phyloP scores from a whole-genome alignment of 2,329 filamentous ascomycete species.

The Ceratocystis eucalypticola region DNA sequence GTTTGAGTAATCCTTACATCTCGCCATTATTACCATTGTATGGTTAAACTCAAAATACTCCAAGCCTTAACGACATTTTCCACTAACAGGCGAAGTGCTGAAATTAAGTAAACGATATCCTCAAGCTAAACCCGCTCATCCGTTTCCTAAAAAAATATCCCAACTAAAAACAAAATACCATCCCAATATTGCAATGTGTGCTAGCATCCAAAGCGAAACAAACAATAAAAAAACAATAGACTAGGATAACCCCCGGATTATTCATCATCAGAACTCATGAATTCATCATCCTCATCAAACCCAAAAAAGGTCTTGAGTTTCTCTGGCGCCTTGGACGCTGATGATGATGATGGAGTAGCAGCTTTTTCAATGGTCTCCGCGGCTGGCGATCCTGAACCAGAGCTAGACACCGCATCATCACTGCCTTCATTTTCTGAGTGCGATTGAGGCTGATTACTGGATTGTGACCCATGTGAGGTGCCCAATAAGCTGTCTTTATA shows the following conservation, averaged over 20 bases:
- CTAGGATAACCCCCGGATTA: neutral
- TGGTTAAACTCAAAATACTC: neutral
- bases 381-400: constrained; percentile 20
- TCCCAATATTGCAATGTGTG: constrained; percentile 1
- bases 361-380: neutral
- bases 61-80: neutral
- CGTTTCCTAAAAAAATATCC: neutral
- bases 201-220: neutral
- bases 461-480: constrained; percentile 38
- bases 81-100: neutral
- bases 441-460: constrained; percentile 24
- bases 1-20: neutral
- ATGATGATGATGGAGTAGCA: neutral
- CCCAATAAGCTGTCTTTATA: constrained; percentile 47
- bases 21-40: neutral
- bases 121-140: constrained; percentile 2
- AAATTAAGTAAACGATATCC: neutral
- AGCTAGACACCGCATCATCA: neutral
- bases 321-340: constrained; percentile 26
- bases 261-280: constrained; percentile 49
- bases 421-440: constrained; percentile 23
- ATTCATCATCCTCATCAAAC: constrained; percentile 68
- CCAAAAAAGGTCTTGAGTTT: constrained; percentile 49
- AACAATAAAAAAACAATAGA: neutral
- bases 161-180: neutral